Evolutionary conservation across 371 early-diverging fungal genomes (phyloP), one percentile per base, ranked within the genome.

Genomic region (Coemansia sp.): DNA sequence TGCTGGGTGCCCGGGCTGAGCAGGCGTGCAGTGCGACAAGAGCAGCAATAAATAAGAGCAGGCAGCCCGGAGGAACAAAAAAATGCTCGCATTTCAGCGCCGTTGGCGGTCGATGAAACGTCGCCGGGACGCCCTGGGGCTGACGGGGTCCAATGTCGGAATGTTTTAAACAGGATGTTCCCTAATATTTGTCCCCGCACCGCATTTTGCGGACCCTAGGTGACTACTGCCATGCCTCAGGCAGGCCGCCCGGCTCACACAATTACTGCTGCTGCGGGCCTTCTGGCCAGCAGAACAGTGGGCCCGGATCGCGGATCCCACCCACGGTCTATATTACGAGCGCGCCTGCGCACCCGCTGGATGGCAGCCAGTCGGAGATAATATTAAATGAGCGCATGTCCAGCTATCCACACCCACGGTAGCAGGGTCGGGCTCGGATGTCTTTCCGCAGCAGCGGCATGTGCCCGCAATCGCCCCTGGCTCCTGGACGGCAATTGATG

Each of bases 141-240:
- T 26, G 26, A 26, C 26, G 26, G 26, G 13, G 51, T 6, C 34
- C 26, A 14, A 34, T 7, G 9, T 34, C 34, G 5, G 14, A 13
- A 31, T 51, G 51, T 51, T 51, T 51, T 51, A 51, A 34, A 51
- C 32, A 13, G 32, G 32, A 7, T n/a, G 51, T 14, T 32, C 13
- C 34, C 51, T 7, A 7, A n/a, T 14, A 41, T 41, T 13, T 11
- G 14, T 34, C 51, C n/a, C 51, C 51, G 14, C 51, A 51, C 32
- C 6, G 3, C 13, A 34, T 11, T 14, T 31, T 51, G 11, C 34
- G 11, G 10, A 26, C 35, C 16, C n/a, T 16, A 47, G 9, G 26
- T 26, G 34, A 5, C 35, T 51, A 51, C 51, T 34, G 14, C 34
- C 34, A 9, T 51, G 9, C 31, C 50, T 11, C 31, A 10, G 51